Base-by-base conservation (phyloP, 768 basidiomycete species). In the Boletus barrowsii region DNA sequence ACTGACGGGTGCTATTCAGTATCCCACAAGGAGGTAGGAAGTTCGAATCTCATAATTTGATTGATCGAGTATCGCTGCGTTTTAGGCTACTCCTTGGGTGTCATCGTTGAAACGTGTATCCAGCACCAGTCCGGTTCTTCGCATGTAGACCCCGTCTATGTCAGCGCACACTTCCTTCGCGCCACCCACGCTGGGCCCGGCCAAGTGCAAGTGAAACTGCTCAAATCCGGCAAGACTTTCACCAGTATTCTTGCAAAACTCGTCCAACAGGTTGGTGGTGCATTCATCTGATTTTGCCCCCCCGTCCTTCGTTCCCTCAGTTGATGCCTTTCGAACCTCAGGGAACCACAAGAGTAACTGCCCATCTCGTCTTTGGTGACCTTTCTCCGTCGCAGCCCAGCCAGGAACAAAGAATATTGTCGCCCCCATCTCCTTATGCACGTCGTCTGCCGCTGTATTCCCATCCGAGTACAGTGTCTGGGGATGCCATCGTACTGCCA, bases 201-300 rank as follows among this genome's bases (percentile, higher is more conserved):
- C 57, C 75, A 78, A 46, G 75, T 86, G 11, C 76, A 68, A 43
- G 70, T 87, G 1, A 74, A 71, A 6, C 68, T 63, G 1, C 33
- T 84, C n/a, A 83, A 79, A 61, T 65, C 63, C 6, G 83, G 85
- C 3, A 76, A 73, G 43, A 73, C 70, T 1, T 82, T 84, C 54
- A 80, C 81, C 17, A 84, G 84, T 53, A 45, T 88, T n/a, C 62
- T 71, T 10, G 85, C 83, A 17, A 78, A 83, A 35, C 73, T 88
- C 15, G 49, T 79, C n/a, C 86, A 87, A 66, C 67, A 78, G 62
- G 85, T 85, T 58, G 29, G 70, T 68, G 11, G 4, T 39, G 7
- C 26, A 43, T 41, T 41, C 20, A 1, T 30, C 8, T 36, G 41
- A 18, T 10, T 33, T 35, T 36, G 22, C 33, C n/a, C 29, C 17